These are phyloP conservation scores for Penicillium cosmopolitanum DNA, from an alignment of 495 filamentous ascomycete genomes.

Conservation along the genomic window DNA sequence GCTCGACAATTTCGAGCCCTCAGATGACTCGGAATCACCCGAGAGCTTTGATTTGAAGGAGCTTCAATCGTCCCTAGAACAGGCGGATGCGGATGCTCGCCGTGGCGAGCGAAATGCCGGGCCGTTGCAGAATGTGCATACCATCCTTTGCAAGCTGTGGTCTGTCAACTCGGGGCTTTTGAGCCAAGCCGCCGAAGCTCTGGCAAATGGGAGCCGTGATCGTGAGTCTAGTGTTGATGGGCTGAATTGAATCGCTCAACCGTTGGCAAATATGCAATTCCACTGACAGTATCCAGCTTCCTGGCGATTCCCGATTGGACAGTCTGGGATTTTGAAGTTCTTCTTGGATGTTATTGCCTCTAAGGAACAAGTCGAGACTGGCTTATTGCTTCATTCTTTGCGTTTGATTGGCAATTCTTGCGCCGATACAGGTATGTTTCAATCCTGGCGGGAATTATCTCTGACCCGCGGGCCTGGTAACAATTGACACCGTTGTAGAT, in stretches of 20 bases:
- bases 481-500: slow-evolving; percentile 52
- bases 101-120: slow-evolving; percentile 24
- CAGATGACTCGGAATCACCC: slow-evolving; percentile 18
- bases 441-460: neutral
- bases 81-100: slow-evolving; percentile 28
- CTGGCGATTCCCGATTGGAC: slow-evolving; percentile 67
- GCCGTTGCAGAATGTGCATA: slow-evolving; percentile 28
- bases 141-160: slow-evolving; percentile 41
- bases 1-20: slow-evolving; percentile 27
- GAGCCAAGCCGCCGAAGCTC: slow-evolving; percentile 55
- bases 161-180: slow-evolving; percentile 46
- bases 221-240: slow-evolving; percentile 50
- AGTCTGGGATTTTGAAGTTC: slow-evolving; percentile 68
- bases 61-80: slow-evolving; percentile 32
- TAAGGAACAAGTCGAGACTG: slow-evolving; percentile 34
- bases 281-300: slow-evolving; percentile 43
- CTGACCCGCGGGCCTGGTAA: slow-evolving; percentile 7
- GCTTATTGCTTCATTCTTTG: slow-evolving; percentile 58
- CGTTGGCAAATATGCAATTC: neutral
- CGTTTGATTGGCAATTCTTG: slow-evolving; percentile 80
- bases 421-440: slow-evolving; percentile 69
- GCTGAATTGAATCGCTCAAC: neutral
- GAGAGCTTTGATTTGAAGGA: slow-evolving; percentile 29
- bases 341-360: slow-evolving; percentile 60
- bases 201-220: slow-evolving; percentile 70